These are phyloP conservation scores for Cladosporium phlei DNA, from an alignment of 2,329 filamentous ascomycete genomes.

Conservation along the genomic window DNA sequence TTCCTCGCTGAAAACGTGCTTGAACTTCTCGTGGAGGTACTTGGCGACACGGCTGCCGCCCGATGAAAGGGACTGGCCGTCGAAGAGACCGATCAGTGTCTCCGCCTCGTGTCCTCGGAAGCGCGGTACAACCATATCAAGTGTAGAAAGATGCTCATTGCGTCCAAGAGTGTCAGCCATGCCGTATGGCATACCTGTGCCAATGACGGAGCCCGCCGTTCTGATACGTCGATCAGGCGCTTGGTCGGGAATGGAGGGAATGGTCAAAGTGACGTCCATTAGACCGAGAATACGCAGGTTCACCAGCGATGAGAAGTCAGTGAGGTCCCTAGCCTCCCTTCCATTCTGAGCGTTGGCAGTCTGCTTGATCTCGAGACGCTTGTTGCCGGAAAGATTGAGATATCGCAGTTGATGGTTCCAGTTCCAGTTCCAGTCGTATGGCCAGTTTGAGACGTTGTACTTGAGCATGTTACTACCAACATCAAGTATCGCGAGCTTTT, in stretches of 20 bases:
- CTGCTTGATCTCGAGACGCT: slow-evolving; percentile 82
- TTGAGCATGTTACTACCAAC: slow-evolving; percentile 93
- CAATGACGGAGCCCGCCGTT: slow-evolving; percentile 92
- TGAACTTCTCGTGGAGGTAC: slow-evolving; percentile 93
- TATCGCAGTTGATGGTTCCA: slow-evolving; percentile 93
- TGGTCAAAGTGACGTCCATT: slow-evolving; percentile 96
- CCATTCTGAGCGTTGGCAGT: slow-evolving; percentile 50
- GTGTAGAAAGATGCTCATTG: slow-evolving; percentile 90
- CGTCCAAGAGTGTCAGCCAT: slow-evolving; percentile 95
- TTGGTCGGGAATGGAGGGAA: slow-evolving; percentile 88
- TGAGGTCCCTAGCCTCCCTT: slow-evolving; percentile 65
- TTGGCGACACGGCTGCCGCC: slow-evolving; percentile 95
- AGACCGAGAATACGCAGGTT: slow-evolving; percentile 85
- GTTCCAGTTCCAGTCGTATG: slow-evolving; percentile 99
- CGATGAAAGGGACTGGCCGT: slow-evolving; percentile 81
- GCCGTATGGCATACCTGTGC: slow-evolving; percentile 77
- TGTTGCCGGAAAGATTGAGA: slow-evolving; percentile 94
- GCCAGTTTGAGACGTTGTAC: slow-evolving; percentile 98
- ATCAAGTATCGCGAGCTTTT: slow-evolving; percentile 85
- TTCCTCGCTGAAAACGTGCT: slow-evolving; percentile 75
- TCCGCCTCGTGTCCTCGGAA: slow-evolving; percentile 88
- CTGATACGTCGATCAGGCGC: slow-evolving; percentile 91
- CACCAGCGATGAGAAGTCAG: slow-evolving; percentile 79
- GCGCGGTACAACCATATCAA: slow-evolving; percentile 89
- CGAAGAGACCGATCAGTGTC: slow-evolving; percentile 89